Percentiles rank a stretch among this genome's conserved stretches.
Evolutionary conservation across 495 filamentous ascomycete species (phyloP).

Genomic region (Ramalina peruviana): DNA sequence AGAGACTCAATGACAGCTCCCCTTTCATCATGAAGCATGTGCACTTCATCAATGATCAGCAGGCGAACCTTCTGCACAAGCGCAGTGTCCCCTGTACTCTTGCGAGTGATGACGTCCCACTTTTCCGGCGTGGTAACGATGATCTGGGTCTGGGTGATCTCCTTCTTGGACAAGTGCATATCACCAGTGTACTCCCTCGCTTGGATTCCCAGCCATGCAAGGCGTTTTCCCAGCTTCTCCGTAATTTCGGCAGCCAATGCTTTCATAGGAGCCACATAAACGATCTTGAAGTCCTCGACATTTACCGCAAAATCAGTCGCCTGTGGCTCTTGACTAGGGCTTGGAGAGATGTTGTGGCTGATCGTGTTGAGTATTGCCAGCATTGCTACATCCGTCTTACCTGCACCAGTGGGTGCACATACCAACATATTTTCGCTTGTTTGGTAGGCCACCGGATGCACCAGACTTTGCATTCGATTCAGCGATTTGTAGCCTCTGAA

Average conservation of each 20-base stretch:
- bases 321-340: slow-evolving; percentile 57
- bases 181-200: slow-evolving; percentile 91
- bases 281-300: slow-evolving; percentile 86
- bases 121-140: slow-evolving; percentile 99
- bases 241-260: slow-evolving; percentile 93
- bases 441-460: slow-evolving; percentile 90
- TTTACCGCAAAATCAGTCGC: slow-evolving; percentile 64
- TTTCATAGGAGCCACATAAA: slow-evolving; percentile 98
- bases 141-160: slow-evolving; percentile 90
- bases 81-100: slow-evolving; percentile 93
- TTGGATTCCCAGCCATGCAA: slow-evolving; percentile 81
- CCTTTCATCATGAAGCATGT: slow-evolving; percentile 98
- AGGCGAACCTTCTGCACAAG: slow-evolving; percentile 93
- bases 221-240: slow-evolving; percentile 82
- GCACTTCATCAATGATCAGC: slow-evolving; percentile 96
- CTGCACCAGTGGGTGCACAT: slow-evolving; percentile 92
- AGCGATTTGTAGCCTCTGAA: slow-evolving; percentile 88
- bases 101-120: slow-evolving; percentile 96
- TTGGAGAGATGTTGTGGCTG: slow-evolving; percentile 67
- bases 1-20: slow-evolving; percentile 92
- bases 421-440: slow-evolving; percentile 98
- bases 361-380: slow-evolving; percentile 83
- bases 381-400: slow-evolving; percentile 99
- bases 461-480: slow-evolving; percentile 95
- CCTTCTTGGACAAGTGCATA: slow-evolving; percentile 95